Evolutionary conservation across 2,329 filamentous ascomycete genomes (phyloP).

Genomic region (Parafenestella ontariensis): DNA sequence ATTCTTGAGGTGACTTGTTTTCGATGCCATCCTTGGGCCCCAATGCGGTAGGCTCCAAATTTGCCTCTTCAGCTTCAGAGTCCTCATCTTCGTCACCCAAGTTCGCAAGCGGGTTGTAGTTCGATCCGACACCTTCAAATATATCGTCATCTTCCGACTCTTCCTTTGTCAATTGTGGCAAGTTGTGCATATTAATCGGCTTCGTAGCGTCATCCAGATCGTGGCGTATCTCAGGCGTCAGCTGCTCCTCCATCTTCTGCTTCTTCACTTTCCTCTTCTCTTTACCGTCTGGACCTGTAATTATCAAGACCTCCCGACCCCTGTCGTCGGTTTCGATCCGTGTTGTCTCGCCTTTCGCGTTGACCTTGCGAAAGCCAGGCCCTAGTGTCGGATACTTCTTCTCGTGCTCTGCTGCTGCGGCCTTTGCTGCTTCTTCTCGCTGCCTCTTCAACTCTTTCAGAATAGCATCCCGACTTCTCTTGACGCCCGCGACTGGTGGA

Average conservation of each 20-base stretch:
- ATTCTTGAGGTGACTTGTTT: neutral
- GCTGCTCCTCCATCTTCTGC: slow-evolving; percentile 48
- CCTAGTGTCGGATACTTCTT: slow-evolving; percentile 57
- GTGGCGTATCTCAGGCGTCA: slow-evolving; percentile 46
- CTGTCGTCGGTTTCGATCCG: slow-evolving; percentile 63
- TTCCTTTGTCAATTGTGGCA: slow-evolving; percentile 49
- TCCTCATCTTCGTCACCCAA: slow-evolving; percentile 54
- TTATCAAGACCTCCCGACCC: slow-evolving; percentile 65
- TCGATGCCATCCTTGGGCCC: neutral
- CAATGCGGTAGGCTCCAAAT: neutral
- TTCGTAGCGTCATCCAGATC: slow-evolving; percentile 55
- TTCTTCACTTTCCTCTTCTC: slow-evolving; percentile 68
- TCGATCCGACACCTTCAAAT: slow-evolving; percentile 65
- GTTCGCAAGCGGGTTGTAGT: slow-evolving; percentile 66
- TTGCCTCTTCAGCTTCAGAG: slow-evolving; percentile 11
- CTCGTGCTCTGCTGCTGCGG: slow-evolving; percentile 51
- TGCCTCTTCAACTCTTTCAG: slow-evolving; percentile 65
- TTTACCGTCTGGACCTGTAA: slow-evolving; percentile 65
- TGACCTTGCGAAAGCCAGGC: slow-evolving; percentile 62
- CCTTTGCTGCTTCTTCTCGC: slow-evolving; percentile 54
- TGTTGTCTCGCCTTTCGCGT: slow-evolving; percentile 57
- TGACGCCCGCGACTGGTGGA: slow-evolving; percentile 56
- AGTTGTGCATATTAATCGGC: slow-evolving; percentile 50
- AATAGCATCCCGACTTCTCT: slow-evolving; percentile 65
- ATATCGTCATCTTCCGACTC: slow-evolving; percentile 65